Evolutionary conservation across 805 yeast species (phyloP), one percentile per base, ranked within the genome.

Genomic region (Candida tallmaniae): DNA sequence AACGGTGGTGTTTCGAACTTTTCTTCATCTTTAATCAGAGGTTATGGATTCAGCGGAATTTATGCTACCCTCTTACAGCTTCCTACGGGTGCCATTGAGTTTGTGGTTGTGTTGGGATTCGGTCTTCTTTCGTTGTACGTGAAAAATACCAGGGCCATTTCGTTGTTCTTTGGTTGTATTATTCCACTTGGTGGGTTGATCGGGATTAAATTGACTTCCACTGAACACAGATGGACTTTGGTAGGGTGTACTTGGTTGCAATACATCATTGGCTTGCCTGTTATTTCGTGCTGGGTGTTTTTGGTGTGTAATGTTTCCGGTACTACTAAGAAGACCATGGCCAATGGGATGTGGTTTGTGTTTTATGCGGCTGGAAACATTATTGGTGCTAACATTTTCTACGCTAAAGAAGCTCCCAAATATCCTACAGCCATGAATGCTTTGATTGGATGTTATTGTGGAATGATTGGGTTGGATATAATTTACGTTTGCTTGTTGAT

Each of bases 191-290:
- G 49, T 15, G 60, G 60, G 4, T 41, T 52, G 17, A 49, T 55
- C 29, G 57, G 56, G 3, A 47, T 54, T 23, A 48, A 48, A 31
- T 22, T 42, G 12, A 50, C 48, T 23, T 25, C 42, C 10, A 35
- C 41, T 20, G 37, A 38, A 6, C 38, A 52, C 20, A 47, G 37
- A 32, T 52, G 59, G 58, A 42, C 54, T 10, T 38, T 55, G 25
- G 57, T 57, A 4, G 59, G 56, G 5, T 54, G 59, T 35, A 51
- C 60, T 10, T 57, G 56, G 53, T 40, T 57, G 9, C 60, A 54
- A 31, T 55, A 42, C 36, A 47, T 56, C 17, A 43, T 57, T 29
- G 61, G 62, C 4, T 58, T 52, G 2, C 60, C 58, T n/a, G 51
- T 53, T 12, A 52, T 54, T 24, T 39, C 56, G 32, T 37, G 45